phyloP scores from a whole-genome alignment of 345 rosid species.

The Kernera saxatilis region DNA sequence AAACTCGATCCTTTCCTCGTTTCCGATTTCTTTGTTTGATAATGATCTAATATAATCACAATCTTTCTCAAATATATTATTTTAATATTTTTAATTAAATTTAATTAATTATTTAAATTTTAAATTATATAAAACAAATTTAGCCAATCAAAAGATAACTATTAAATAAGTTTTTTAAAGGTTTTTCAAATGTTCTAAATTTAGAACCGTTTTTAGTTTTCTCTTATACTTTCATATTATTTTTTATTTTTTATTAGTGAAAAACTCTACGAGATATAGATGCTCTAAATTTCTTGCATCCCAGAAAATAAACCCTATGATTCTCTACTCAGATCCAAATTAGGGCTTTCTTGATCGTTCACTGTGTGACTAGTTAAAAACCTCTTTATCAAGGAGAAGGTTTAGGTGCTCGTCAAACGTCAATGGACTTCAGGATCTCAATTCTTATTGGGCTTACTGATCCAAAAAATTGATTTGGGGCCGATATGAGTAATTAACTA shows the following conservation, averaged over 20 bases:
- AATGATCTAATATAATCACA: background rate
- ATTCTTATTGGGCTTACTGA: background rate
- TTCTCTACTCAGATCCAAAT: background rate
- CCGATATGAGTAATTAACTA: background rate
- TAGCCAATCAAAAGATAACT: too few species aligned
- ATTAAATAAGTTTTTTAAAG: too few species aligned
- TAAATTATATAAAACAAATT: too few species aligned
- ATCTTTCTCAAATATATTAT: too few species aligned
- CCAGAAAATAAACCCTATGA: background rate
- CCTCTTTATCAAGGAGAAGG: background rate
- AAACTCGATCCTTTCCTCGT: background rate
- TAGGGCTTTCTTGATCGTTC: background rate
- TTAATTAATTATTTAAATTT: too few species aligned
- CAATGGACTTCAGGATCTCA: background rate
- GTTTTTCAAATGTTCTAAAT: too few species aligned
- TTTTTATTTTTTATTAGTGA: too few species aligned
- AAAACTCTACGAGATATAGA: too few species aligned
- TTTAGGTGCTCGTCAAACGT: background rate
- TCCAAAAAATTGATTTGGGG: background rate
- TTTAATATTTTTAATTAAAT: too few species aligned
- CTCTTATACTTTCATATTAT: too few species aligned
- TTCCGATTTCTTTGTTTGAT: background rate
- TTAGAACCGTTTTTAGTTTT: too few species aligned
- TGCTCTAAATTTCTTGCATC: background rate
- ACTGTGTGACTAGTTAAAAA: too few species aligned